Conservation (phyloP, 2,329 filamentous ascomycete species). For the Penicillium sp. region DNA sequence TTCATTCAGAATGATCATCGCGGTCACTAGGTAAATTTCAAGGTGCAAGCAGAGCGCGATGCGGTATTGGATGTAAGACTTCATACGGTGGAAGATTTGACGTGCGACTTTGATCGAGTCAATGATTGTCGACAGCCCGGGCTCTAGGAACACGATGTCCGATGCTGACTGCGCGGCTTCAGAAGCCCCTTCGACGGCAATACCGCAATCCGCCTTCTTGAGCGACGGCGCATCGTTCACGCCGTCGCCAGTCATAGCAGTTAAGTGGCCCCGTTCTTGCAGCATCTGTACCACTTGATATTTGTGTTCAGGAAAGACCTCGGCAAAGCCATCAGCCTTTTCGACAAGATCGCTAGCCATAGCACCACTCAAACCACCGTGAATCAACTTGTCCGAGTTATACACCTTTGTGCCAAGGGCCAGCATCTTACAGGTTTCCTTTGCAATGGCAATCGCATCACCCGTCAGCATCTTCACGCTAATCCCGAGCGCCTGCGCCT, state of each 20-base stretch:
- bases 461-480: slow-evolving; percentile 78
- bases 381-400: slow-evolving; percentile 73
- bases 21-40: slow-evolving; percentile 71
- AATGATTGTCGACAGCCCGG: slow-evolving; percentile 67
- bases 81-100: slow-evolving; percentile 75
- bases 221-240: slow-evolving; percentile 71
- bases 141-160: slow-evolving; percentile 71
- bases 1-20: slow-evolving; percentile 78
- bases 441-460: slow-evolving; percentile 74
- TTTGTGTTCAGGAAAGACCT: slow-evolving; percentile 73
- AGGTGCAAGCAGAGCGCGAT: slow-evolving; percentile 71
- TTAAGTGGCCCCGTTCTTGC: slow-evolving; percentile 67
- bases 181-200: slow-evolving; percentile 67
- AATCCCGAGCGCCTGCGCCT: slow-evolving; percentile 71
- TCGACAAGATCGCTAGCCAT: slow-evolving; percentile 73
- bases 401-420: slow-evolving; percentile 75
- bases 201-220: slow-evolving; percentile 71
- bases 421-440: slow-evolving; percentile 79
- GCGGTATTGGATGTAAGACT: slow-evolving; percentile 73
- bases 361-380: slow-evolving; percentile 67
- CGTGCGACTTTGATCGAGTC: slow-evolving; percentile 69
- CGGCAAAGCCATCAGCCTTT: slow-evolving; percentile 68
- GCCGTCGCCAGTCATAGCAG: slow-evolving; percentile 72
- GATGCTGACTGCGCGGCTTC: slow-evolving; percentile 70
- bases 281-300: slow-evolving; percentile 73